Evolutionary conservation across 129 eudicot genomes (phyloP).

Genomic region (Artemisia tridentata): DNA sequence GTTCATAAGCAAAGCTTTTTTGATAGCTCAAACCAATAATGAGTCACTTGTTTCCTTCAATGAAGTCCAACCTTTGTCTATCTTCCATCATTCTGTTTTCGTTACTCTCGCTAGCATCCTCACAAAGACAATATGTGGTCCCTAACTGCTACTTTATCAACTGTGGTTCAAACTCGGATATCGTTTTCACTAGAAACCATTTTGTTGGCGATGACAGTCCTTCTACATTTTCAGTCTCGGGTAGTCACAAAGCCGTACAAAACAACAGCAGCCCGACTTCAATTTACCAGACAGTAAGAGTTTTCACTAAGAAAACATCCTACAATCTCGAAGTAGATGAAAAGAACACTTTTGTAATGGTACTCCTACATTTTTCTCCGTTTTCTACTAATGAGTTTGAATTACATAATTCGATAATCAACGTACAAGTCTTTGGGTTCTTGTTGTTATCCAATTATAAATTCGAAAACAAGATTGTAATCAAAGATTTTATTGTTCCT

Average conservation of each 20-base stretch:
- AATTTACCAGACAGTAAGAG: conserved; percentile 48
- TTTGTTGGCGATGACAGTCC: conserved; percentile 34
- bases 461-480: conserved; percentile 1
- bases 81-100: conserved; percentile 28
- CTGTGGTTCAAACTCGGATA: conserved; percentile 52
- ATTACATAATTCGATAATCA: conserved; percentile 33
- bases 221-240: conserved; percentile 24
- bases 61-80: not conserved
- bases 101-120: conserved; percentile 13
- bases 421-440: conserved; percentile 41
- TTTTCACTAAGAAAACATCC: conserved; percentile 34
- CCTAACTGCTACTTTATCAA: conserved; percentile 62
- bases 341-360: conserved; percentile 51
- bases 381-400: conserved; percentile 22
- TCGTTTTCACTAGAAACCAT: conserved; percentile 45
- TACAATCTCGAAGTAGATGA: conserved; percentile 34
- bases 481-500: conserved; percentile 41
- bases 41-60: no score
- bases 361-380: conserved; percentile 61
- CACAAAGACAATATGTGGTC: conserved; percentile 13
- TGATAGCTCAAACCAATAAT: no score
- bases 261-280: conserved; percentile 11
- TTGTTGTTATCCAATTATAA: conserved; percentile 37
- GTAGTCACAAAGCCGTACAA: conserved; percentile 4
- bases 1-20: no score